phyloP scores from a whole-genome alignment of 1,284 basidiomycete genomes.

The Trichosporon sp. region DNA sequence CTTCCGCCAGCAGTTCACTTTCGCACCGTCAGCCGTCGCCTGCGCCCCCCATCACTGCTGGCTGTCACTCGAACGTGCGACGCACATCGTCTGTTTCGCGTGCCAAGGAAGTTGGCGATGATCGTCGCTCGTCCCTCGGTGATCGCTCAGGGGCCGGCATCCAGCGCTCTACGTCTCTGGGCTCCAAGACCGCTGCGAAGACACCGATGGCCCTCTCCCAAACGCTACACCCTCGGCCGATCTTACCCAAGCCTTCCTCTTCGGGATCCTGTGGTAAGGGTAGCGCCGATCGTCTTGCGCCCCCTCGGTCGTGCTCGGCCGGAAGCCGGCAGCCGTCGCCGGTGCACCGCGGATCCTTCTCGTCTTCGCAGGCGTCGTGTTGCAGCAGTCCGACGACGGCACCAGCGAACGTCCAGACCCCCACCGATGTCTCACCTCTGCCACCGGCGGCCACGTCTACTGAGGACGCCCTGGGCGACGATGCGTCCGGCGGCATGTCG shows the following conservation, averaged over 20 bases:
- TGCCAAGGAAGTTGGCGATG: conserved; percentile 18
- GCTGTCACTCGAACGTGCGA: conserved; percentile 4
- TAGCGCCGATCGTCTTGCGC: conserved; percentile 4
- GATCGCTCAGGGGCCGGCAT: conserved; percentile 5
- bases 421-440: conserved; percentile 3
- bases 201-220: conserved; percentile 29
- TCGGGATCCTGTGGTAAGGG: background rate
- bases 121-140: background rate
- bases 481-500: conserved; percentile 9
- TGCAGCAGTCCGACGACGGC: conserved; percentile 12
- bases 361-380: conserved; percentile 19
- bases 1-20: background rate
- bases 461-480: background rate
- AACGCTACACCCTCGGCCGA: conserved; percentile 29
- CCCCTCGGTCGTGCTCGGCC: conserved; percentile 9
- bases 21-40: conserved; percentile 12
- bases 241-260: conserved; percentile 30
- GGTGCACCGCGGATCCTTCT: conserved; percentile 12
- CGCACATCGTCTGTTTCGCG: conserved; percentile 21
- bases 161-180: conserved; percentile 29
- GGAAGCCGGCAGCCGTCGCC: conserved; percentile 18
- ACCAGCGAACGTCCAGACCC: background rate
- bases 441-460: background rate
- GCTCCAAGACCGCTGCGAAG: conserved; percentile 31
- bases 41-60: conserved; percentile 8